Conservation (phyloP, 2,329 filamentous ascomycete genomes). For the Botrytis squamosa region DNA sequence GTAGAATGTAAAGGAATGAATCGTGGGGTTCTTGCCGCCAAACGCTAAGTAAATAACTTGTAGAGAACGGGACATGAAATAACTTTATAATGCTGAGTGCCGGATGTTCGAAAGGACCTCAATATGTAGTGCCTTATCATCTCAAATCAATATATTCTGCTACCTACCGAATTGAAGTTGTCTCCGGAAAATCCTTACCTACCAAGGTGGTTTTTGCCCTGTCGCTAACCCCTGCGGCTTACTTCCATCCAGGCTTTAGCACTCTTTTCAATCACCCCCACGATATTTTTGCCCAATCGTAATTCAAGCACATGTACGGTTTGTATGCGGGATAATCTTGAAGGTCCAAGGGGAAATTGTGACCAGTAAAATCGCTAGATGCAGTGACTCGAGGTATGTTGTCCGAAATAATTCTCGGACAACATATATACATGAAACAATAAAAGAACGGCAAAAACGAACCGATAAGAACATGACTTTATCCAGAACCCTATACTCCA, state of each 20-base stretch:
- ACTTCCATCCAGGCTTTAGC: not conserved
- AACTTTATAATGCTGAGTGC: not conserved
- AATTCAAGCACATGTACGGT: not conserved
- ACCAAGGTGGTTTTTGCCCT: not conserved
- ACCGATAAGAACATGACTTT: not conserved
- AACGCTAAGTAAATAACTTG: not conserved
- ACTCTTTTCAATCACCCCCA: not conserved
- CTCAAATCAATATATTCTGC: not conserved
- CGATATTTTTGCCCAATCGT: not conserved
- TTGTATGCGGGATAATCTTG: not conserved
- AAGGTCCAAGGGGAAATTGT: not conserved
- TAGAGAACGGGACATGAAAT: no score
- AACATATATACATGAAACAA: not conserved
- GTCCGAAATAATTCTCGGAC: not conserved
- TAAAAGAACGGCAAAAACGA: conserved; percentile 3
- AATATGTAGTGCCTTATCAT: not conserved
- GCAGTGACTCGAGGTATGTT: not conserved
- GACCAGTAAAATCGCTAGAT: not conserved
- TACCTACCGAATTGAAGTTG: not conserved
- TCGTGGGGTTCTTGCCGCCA: not conserved
- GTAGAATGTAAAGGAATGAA: not conserved
- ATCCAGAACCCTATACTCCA: not conserved
- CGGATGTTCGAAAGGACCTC: not conserved
- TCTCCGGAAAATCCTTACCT: not conserved
- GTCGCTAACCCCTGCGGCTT: not conserved